Base-by-base conservation (phyloP, 805 yeast genomes). In the Teunomyces panamensis region DNA sequence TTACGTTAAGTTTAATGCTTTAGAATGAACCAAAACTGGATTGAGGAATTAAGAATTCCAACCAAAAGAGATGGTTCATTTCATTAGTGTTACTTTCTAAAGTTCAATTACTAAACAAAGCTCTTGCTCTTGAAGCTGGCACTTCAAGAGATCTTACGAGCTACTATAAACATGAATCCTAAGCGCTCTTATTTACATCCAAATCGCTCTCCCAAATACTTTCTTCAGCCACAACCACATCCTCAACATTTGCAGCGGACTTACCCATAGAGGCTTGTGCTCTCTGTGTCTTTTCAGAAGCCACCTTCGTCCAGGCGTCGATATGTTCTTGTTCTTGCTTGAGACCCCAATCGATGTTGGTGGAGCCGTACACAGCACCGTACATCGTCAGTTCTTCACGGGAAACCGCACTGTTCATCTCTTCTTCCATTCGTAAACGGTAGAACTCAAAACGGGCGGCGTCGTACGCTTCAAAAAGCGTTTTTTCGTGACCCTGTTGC, bases 401-500 rank as follows among this genome's bases (percentile, higher is more conserved):
- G 3, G 88, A 79, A 2, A 92, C 71, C 75, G 62, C 80, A 79
- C 60, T 74, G 71, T 63, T 85, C 89, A 88, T 73, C 58, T 91
- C 96, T 60, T 87, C 86, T 50, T 85, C 82, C 77, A 90, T 88
- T 62, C 97, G 82, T 49, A 89, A 73, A 56, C 86, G 78, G 65
- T 94, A 94, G 63, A 89, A 94, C 68, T 94, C 98, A 54, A 80
- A 83, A 56, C 96, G 78, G 2, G 98, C 89, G 59, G 81, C 80
- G 59, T 89, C 92, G 62, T 92, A 94, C 0, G 96, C 95, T 13
- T 80, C 81, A 42, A 77, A 63, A 26, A 84, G 60, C 34, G 71
- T 63, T 53, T 67, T 48, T 9, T 30, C 27, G 2, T 10, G 17
- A n/a, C 48, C 51, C 17, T 42, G 9, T 14, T 35, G 27, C 42